phyloP scores from a whole-genome alignment of 345 rosid genomes.

The Populus tremula region DNA sequence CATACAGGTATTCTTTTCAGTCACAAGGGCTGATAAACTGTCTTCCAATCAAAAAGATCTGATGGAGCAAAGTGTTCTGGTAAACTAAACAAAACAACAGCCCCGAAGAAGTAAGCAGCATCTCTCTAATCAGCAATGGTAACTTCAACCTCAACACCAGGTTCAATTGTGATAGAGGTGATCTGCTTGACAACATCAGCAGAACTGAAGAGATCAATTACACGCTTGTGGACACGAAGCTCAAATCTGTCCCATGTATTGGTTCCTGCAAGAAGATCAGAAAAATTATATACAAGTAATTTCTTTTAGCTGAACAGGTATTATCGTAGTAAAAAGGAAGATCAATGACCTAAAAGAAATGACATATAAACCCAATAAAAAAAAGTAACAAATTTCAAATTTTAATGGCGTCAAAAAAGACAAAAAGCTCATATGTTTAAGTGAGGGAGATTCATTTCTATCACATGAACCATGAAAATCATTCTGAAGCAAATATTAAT shows the following conservation, averaged over 20 bases:
- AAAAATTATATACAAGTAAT: neutral
- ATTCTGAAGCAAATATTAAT: neutral
- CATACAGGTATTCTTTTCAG: slow-evolving; percentile 4
- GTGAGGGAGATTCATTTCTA: neutral
- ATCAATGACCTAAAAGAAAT: neutral
- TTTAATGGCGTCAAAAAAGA: neutral
- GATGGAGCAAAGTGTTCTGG: neutral
- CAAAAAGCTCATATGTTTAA: no score
- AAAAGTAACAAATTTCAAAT: neutral
- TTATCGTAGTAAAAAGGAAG: neutral
- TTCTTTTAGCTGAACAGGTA: neutral
- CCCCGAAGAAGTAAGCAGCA: neutral
- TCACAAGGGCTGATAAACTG: neutral
- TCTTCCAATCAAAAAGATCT: neutral
- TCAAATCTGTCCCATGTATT: slow-evolving; percentile 67
- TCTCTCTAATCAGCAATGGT: slow-evolving; percentile 43
- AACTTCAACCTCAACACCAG: slow-evolving; percentile 67
- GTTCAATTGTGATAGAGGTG: slow-evolving; percentile 60
- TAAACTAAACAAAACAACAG: neutral
- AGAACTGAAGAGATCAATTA: slow-evolving; percentile 61
- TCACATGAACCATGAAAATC: neutral
- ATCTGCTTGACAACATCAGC: slow-evolving; percentile 69
- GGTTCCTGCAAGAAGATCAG: slow-evolving; percentile 35
- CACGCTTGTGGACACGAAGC: slow-evolving; percentile 57
- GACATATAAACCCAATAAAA: neutral